Evolutionary conservation across 208 protist genomes (phyloP).

Genomic region (Porcisia hertigi): DNA sequence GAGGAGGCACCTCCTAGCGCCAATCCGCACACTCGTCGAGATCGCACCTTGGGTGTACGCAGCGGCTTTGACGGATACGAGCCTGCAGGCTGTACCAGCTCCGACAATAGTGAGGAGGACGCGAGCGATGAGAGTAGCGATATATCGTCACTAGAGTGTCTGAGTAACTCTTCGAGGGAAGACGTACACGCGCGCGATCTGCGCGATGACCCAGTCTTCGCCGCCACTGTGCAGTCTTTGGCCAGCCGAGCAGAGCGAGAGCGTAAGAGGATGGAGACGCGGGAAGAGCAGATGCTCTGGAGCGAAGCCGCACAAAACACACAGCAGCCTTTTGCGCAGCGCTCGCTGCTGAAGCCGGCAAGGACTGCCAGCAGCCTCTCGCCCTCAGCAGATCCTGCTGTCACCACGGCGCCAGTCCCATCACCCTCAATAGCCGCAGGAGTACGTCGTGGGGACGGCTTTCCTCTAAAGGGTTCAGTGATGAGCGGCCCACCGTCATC

Average conservation of each 20-base stretch:
- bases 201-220: constrained; percentile 14
- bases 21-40: background rate
- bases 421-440: background rate
- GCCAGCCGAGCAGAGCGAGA: constrained; percentile 28
- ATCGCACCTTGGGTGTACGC: background rate
- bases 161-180: constrained; percentile 20
- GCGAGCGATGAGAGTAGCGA: constrained; percentile 3
- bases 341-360: background rate
- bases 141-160: constrained; percentile 24
- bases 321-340: background rate
- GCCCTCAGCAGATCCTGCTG: background rate
- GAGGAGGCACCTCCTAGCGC: background rate
- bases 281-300: constrained; percentile 25
- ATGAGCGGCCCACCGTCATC: constrained; percentile 20
- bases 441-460: constrained; percentile 9
- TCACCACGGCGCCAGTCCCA: background rate
- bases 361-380: too few species aligned
- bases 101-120: constrained; percentile 15
- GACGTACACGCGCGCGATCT: constrained; percentile 12
- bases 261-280: constrained; percentile 33
- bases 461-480: background rate
- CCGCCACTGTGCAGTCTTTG: constrained; percentile 39
- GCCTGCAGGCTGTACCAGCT: background rate
- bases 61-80: background rate
- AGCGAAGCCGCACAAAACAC: constrained; percentile 18